A percentile compares a stretch with the other conserved stretches of the same genome.
Evolutionary conservation across 768 basidiomycete genomes (phyloP).

Genomic region (Leccinum variicolor): DNA sequence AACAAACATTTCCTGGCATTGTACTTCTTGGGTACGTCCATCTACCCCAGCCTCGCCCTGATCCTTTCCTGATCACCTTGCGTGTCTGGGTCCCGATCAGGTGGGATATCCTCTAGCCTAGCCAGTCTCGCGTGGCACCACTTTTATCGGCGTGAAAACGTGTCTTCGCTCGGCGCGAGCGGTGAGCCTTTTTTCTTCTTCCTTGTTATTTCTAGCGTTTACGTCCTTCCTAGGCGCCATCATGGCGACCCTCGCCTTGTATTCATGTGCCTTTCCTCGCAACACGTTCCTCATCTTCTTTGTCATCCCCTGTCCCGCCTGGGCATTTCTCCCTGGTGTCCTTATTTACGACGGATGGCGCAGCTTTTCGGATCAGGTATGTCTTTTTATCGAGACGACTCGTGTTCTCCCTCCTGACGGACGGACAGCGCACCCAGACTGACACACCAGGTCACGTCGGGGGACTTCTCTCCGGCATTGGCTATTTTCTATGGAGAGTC

Average conservation of each 20-base stretch:
- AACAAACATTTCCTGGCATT: constrained; percentile 63
- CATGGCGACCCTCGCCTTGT: constrained; percentile 65
- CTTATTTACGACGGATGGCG: constrained; percentile 35
- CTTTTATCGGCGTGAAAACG: constrained; percentile 24
- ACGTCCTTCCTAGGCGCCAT: constrained; percentile 54
- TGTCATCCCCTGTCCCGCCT: constrained; percentile 77
- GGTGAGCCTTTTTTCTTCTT: constrained; percentile 40
- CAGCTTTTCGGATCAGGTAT: constrained; percentile 33
- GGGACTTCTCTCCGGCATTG: constrained; percentile 59
- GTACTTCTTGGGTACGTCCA: constrained; percentile 64
- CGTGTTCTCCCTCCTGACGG: neutral
- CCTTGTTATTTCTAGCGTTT: neutral
- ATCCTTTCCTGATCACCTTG: neutral
- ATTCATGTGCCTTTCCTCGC: constrained; percentile 66
- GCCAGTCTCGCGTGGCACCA: constrained; percentile 47
- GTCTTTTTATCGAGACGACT: constrained; percentile 5
- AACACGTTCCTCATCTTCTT: constrained; percentile 70
- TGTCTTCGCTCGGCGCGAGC: constrained; percentile 64
- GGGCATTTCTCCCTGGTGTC: constrained; percentile 66
- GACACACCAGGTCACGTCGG: constrained; percentile 71
- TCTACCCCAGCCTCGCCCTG: neutral
- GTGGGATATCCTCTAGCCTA: constrained; percentile 56
- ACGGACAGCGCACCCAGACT: constrained; percentile 44
- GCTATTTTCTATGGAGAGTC: constrained; percentile 41
- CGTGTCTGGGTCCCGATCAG: constrained; percentile 34